phyloP scores from a whole-genome alignment of 164 flowering plant species.

The Taxillus chinensis region DNA sequence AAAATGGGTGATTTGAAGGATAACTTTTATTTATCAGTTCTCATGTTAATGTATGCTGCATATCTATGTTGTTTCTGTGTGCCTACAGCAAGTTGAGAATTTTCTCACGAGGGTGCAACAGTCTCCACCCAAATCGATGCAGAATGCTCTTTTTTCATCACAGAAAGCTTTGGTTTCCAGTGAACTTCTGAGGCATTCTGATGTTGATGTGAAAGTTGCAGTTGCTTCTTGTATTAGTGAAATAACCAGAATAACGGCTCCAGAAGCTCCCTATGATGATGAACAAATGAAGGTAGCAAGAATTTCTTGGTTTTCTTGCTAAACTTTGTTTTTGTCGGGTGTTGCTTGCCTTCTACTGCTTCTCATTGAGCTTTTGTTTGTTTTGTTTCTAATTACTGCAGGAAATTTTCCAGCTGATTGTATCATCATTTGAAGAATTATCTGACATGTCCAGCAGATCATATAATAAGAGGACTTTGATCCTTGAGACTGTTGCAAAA shows the following conservation, averaged over 20 bases:
- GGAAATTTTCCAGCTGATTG: conserved; percentile 61
- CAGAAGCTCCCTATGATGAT: conserved; percentile 77
- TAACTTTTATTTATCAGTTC: no score
- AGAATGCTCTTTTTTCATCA: conserved; percentile 38
- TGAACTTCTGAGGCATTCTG: conserved; percentile 44
- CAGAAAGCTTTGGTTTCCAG: conserved; percentile 46
- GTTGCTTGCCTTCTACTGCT: no score
- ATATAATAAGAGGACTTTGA: conserved; percentile 38
- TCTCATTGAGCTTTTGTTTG: no score
- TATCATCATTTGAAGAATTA: conserved; percentile 53
- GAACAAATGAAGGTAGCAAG: conserved; percentile 66
- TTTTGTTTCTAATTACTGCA: conserved; percentile 12
- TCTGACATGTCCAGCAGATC: conserved; percentile 41
- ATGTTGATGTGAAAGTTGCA: conserved; percentile 57
- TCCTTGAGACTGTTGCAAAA: conserved; percentile 63
- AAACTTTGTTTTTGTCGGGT: no score
- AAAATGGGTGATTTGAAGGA: no score
- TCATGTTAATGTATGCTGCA: no score
- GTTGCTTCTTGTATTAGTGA: conserved; percentile 80
- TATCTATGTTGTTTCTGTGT: no score
- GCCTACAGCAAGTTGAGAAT: conserved; percentile 40
- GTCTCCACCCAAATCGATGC: conserved; percentile 51
- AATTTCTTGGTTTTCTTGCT: background rate
- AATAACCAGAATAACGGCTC: conserved; percentile 80
- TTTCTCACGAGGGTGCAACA: conserved; percentile 56